These are phyloP conservation scores for Boletus coccyginus DNA, from an alignment of 768 basidiomycete genomes.

Conservation along the genomic window DNA sequence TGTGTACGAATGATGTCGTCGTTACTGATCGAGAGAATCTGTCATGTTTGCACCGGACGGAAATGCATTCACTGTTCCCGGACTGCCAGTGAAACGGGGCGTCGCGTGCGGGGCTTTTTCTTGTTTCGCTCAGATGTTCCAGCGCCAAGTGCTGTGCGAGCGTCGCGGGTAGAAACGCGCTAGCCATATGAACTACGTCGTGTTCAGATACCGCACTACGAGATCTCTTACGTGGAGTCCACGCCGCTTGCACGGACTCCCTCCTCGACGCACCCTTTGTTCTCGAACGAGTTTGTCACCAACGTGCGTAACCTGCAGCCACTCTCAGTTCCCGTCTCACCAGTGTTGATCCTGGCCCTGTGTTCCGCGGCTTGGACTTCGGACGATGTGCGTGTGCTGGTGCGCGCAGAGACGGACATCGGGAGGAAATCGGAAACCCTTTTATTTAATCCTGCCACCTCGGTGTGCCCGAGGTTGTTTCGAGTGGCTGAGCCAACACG, in stretches of 20 bases:
- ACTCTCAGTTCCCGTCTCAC: background rate
- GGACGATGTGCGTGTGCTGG: background rate
- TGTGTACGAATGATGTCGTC: background rate
- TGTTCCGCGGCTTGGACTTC: background rate
- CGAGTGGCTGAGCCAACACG: background rate
- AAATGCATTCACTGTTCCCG: background rate
- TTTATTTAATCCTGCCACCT: background rate
- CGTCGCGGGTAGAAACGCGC: background rate
- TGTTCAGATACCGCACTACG: background rate
- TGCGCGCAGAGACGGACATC: background rate
- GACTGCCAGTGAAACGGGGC: background rate
- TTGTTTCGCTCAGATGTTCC: background rate
- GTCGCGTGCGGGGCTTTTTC: background rate
- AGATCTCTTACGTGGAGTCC: background rate
- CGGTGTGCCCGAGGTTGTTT: slow-evolving; percentile 7
- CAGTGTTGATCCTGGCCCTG: background rate
- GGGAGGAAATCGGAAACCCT: background rate
- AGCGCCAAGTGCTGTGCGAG: background rate
- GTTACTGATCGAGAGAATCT: background rate
- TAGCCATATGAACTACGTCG: background rate
- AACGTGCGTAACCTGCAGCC: background rate
- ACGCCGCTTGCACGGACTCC: too few species aligned
- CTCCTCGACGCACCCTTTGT: background rate
- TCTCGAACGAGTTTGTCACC: background rate
- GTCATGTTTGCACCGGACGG: background rate